Evolutionary conservation across 1,139 yeast genomes (phyloP).

Genomic region (Pneumocystis wakefieldiae): DNA sequence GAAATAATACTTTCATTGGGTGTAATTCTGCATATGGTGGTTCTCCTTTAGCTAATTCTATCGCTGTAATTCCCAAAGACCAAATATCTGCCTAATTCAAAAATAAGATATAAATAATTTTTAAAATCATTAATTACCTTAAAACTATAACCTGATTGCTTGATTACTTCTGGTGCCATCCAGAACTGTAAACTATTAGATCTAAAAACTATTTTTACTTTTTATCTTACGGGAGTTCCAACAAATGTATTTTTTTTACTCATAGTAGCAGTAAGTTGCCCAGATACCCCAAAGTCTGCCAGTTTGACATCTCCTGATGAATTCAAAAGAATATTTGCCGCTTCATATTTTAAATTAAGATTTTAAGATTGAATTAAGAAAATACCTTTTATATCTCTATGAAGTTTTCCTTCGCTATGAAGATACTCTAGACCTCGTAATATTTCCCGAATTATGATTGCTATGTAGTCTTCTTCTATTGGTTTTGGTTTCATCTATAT

Average conservation of each 20-base stretch:
- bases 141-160: constrained; percentile 41
- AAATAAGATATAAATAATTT: neutral
- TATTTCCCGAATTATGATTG: constrained; percentile 45
- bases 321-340: constrained; percentile 64
- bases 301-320: constrained; percentile 48
- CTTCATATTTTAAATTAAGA: constrained; percentile 16
- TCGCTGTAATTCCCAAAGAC: constrained; percentile 74
- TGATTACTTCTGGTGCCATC: constrained; percentile 86
- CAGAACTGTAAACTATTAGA: constrained; percentile 32
- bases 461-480: constrained; percentile 42
- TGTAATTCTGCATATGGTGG: constrained; percentile 59
- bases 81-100: constrained; percentile 54
- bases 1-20: constrained; percentile 60
- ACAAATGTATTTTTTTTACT: constrained; percentile 58
- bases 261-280: constrained; percentile 50
- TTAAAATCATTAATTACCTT: constrained; percentile 17
- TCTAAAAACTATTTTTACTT: neutral
- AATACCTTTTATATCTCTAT: constrained; percentile 51
- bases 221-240: constrained; percentile 45
- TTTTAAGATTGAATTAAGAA: neutral
- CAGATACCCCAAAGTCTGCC: constrained; percentile 82
- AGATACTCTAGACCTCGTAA: constrained; percentile 53
- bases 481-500: constrained; percentile 32
- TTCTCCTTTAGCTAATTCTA: constrained; percentile 55
- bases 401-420: constrained; percentile 61